Base-by-base conservation (phyloP, 2,329 filamentous ascomycete species). In the Cytospora paraplurivora region DNA sequence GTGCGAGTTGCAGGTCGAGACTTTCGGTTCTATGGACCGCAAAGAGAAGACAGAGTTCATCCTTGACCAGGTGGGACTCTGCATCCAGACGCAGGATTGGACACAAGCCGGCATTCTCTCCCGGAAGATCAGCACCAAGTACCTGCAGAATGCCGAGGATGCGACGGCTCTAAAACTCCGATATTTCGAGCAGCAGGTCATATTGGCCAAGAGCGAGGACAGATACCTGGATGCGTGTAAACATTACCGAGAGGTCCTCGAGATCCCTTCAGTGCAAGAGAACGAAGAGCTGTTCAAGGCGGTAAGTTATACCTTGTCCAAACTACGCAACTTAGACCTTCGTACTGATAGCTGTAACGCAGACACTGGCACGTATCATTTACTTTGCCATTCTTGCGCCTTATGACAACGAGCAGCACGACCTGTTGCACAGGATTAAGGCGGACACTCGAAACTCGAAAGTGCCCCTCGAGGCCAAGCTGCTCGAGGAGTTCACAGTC, bases 31-130 rank as follows among this genome's bases (percentile, higher is more conserved):
- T 27, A 99, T 99, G 95, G 90, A 92, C 68, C 86, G 95, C 71
- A 87, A 95, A 71, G 95, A 99, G 77, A 99, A 99, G 88, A 97
- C 93, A 5, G 95, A 98, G 73, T 99, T 99, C 76, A 99, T 99
- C 73, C 83, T 99, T 59, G 91, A 96, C 67, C 95, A 99, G 78
- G 94, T 98, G 49, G 85, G 88, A 38, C 85, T 99, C 59, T 99
- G 95, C 80, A 98, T 99, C 76, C 90, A 97, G 78, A 94, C 88
- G 72, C 91, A 88, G 63, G 95, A 99, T 76, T 99, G 93, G 93
- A 96, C 90, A 71, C 96, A 99, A 76, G 95, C 94, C 35, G 88
- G 88, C 57, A 97, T 99, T 71, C 82, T 99, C 58, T 92, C 89
- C 76, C 90, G 95, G 75, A 99, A 99, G 86, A 97, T 99, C 78